These are phyloP conservation scores for Cytospora leucostoma DNA, from an alignment of 2,329 filamentous ascomycete species.

Conservation along the genomic window DNA sequence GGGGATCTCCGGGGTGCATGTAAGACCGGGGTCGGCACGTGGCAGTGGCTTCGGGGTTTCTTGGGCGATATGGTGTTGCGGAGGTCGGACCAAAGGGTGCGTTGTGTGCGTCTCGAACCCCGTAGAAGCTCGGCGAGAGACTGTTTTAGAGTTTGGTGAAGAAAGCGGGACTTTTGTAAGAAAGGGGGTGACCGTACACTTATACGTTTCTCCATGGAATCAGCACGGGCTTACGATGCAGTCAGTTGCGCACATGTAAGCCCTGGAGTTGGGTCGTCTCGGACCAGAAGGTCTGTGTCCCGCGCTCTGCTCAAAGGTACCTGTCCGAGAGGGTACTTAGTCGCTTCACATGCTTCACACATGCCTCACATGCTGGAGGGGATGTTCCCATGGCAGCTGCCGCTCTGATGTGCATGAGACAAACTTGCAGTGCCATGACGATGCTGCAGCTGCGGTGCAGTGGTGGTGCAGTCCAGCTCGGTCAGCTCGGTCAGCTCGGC, in stretches of 20 bases:
- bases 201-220: neutral
- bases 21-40: neutral
- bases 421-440: neutral
- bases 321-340: neutral
- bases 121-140: neutral
- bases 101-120: neutral
- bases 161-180: neutral
- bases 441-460: neutral
- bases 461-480: no score
- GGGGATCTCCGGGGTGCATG: conserved; percentile 24
- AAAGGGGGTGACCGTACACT: neutral
- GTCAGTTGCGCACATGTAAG: neutral
- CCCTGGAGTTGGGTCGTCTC: neutral
- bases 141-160: neutral
- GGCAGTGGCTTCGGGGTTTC: neutral
- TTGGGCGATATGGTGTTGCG: neutral
- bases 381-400: neutral
- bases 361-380: neutral
- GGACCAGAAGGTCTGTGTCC: neutral
- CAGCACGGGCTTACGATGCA: neutral
- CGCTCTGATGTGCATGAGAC: neutral
- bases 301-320: neutral
- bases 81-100: neutral
- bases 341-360: neutral
- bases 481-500: neutral